phyloP scores from a whole-genome alignment of 139 green algal genomes.

The Yamagishiella unicocca region DNA sequence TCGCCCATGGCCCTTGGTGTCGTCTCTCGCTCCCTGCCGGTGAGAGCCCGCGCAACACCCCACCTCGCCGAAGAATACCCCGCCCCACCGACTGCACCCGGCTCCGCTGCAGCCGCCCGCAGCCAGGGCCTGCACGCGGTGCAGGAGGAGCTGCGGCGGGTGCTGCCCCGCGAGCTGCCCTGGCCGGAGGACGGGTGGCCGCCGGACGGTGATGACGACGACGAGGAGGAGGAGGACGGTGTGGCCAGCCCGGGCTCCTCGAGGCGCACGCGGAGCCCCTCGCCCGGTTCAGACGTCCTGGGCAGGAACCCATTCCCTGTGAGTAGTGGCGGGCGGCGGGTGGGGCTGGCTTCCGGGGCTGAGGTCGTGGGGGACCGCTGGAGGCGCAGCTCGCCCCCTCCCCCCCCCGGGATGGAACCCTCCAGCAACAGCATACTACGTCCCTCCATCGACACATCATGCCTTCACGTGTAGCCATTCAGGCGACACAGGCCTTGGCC shows the following conservation, averaged over 20 bases:
- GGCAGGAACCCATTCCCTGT: background rate
- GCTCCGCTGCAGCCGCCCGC: constrained; percentile 39
- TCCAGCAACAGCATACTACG: too few relatives aligned
- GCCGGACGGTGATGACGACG: background rate
- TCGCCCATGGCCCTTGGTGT: too few relatives aligned
- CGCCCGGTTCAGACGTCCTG: background rate
- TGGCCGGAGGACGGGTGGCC: constrained; percentile 37
- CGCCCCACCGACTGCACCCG: too few relatives aligned
- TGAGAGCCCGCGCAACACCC: too few relatives aligned
- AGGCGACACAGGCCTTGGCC: too few relatives aligned
- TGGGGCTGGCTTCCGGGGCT: background rate
- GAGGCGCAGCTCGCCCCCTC: too few relatives aligned
- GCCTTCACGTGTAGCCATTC: too few relatives aligned
- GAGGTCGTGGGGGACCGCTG: too few relatives aligned
- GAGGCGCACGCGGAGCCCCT: background rate
- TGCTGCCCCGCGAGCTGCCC: constrained; percentile 30
- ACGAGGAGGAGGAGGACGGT: background rate
- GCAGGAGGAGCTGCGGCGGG: background rate
- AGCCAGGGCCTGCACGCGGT: background rate
- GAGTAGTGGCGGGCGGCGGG: background rate
- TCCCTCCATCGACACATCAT: too few relatives aligned
- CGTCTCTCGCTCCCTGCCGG: too few relatives aligned
- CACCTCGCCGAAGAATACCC: too few relatives aligned
- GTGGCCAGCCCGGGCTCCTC: background rate
- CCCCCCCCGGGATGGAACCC: too few relatives aligned